Evolutionary conservation across 306 rosid species (phyloP), one percentile per base, ranked within the genome.

Genomic region (Pyrus pyrifolia): DNA sequence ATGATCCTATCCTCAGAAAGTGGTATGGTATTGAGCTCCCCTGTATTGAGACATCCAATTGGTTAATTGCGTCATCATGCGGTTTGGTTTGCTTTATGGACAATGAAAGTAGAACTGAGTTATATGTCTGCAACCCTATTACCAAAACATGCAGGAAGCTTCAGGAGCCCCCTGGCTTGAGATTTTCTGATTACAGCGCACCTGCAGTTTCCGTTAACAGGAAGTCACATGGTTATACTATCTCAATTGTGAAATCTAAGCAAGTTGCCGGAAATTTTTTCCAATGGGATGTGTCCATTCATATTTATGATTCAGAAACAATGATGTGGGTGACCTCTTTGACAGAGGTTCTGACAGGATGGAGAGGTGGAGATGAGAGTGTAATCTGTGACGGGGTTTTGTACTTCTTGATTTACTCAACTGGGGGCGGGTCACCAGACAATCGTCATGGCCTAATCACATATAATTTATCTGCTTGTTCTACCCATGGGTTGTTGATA

Each of bases 291-390:
- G 79, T 95, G 77, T 89, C 99, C 4, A 82, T 95, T 78, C 90
- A 90, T 68, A 57, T 89, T 25, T 92, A 92, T 74, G 74, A 83
- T 79, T 92, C 99, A 1, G 85, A 84, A 64, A 82, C 83, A 46
- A 85, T 61, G 73, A 79, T 70, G 67, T 92, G 98, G 99, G 79
- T 38, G 61, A 85, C 90, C 38, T 68, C 89, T 68, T 75, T 84
- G 86, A 79, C 93, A 1, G 99, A 96, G 84, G 90, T 89, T 68
- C 81, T 96, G 83, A 70, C 80, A 19, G 98, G 98, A 42, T 96
- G 99, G 99, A 91, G 99, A 77, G 97, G 97, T 69, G 99, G 98
- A 53, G 91, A 91, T 19, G 98, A 91, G 87, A 89, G 98, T 71
- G 93, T 92, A 74, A 93, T 91, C 62, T 96, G 98, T 76, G 90